These are phyloP conservation scores for Colletotrichum aenigma DNA, from an alignment of 2,329 filamentous ascomycete species.

Conservation along the genomic window DNA sequence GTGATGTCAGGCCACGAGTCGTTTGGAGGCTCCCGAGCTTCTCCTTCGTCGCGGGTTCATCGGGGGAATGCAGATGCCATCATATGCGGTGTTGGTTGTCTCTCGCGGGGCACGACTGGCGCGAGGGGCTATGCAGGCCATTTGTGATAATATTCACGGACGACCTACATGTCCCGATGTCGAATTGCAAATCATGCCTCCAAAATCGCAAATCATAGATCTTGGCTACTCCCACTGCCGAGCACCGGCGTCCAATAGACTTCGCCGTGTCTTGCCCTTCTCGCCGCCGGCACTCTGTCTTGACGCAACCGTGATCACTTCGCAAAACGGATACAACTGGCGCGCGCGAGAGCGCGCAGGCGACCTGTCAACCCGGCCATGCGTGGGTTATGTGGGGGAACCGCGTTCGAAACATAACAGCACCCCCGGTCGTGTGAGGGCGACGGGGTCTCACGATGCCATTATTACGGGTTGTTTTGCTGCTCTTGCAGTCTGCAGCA, in stretches of 20 bases:
- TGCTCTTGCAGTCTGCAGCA: background rate
- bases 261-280: background rate
- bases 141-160: background rate
- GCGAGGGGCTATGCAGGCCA: background rate
- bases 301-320: background rate
- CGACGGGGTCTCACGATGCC: background rate
- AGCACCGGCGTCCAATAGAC: background rate
- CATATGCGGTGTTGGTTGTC: background rate
- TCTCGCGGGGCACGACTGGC: background rate
- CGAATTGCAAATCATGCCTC: background rate
- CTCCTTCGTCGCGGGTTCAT: background rate
- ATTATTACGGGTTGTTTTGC: background rate
- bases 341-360: background rate
- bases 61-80: background rate
- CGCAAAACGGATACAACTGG: background rate
- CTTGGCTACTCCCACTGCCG: background rate
- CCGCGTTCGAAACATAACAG: constrained; percentile 7
- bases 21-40: background rate
- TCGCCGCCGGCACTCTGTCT: background rate
- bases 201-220: background rate
- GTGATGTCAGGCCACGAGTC: constrained; percentile 4
- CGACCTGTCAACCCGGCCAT: background rate
- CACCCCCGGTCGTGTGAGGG: background rate
- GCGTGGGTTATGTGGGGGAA: background rate
- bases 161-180: background rate